phyloP scores from a whole-genome alignment of 2,329 filamentous ascomycete genomes.

The Colletotrichum euphorbiae region DNA sequence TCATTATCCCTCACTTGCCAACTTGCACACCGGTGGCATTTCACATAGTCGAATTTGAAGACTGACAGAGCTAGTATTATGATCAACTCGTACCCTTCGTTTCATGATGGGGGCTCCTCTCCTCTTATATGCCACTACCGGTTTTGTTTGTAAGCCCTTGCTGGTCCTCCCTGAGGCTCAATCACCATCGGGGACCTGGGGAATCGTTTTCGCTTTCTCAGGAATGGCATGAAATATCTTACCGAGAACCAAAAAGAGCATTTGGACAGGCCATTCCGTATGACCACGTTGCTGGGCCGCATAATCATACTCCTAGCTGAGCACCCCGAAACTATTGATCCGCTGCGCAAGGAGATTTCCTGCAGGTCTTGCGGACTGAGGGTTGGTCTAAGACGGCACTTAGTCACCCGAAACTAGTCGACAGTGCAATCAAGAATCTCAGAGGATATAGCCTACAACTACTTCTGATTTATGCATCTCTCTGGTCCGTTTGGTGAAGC shows the following conservation, averaged over 20 bases:
- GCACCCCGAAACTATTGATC: slow-evolving; percentile 53
- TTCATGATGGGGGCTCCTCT: too few species aligned
- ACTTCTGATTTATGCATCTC: background rate
- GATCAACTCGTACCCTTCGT: too few species aligned
- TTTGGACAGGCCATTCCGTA: background rate
- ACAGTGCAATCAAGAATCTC: slow-evolving; percentile 56
- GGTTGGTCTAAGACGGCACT: slow-evolving; percentile 51
- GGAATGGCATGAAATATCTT: background rate
- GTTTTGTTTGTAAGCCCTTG: too few species aligned
- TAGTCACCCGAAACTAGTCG: slow-evolving; percentile 53
- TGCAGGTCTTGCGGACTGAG: slow-evolving; percentile 49
- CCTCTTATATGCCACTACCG: too few species aligned
- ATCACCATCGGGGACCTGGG: too few species aligned
- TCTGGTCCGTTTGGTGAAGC: fast-evolving
- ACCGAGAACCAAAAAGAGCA: background rate
- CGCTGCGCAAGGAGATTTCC: slow-evolving; percentile 57
- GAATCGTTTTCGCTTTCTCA: background rate
- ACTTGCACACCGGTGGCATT: too few species aligned
- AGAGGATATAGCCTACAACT: slow-evolving; percentile 41
- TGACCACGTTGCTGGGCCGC: slow-evolving; percentile 42
- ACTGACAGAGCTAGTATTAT: too few species aligned
- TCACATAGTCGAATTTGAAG: too few species aligned
- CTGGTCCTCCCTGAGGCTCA: too few species aligned
- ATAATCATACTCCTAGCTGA: slow-evolving; percentile 53
- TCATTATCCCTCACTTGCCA: too few species aligned